Conservation (phyloP, 768 basidiomycete species). For the Lentinula lateritia region DNA sequence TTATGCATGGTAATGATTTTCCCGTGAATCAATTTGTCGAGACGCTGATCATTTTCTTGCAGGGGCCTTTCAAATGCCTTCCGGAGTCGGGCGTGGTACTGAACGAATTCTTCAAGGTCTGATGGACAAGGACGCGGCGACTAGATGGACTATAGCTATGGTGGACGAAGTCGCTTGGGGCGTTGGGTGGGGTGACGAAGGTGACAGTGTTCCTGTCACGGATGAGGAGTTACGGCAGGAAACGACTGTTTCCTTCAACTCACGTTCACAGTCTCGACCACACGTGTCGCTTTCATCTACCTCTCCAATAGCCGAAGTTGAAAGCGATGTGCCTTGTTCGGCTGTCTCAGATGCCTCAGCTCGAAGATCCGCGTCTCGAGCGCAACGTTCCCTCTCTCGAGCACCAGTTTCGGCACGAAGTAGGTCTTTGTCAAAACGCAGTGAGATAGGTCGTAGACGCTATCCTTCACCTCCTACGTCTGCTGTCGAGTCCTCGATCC, state of each 20-base stretch:
- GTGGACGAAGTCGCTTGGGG: conserved; percentile 81
- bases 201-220: conserved; percentile 28
- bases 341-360: conserved; percentile 30
- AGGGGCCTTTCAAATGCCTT: conserved; percentile 63
- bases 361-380: conserved; percentile 34
- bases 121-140: conserved; percentile 53
- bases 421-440: conserved; percentile 26
- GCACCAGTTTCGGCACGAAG: conserved; percentile 29
- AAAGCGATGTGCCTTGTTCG: conserved; percentile 22
- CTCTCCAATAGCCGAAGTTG: conserved; percentile 16
- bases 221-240: conserved; percentile 5
- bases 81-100: conserved; percentile 52
- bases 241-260: conserved; percentile 12
- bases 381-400: conserved; percentile 45
- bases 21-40: neutral
- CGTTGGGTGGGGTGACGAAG: conserved; percentile 62
- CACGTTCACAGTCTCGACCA: conserved; percentile 23
- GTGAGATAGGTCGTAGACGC: conserved; percentile 26
- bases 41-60: neutral
- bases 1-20: conserved; percentile 59
- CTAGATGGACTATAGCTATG: conserved; percentile 76
- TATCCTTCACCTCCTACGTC: conserved; percentile 24
- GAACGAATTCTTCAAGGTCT: conserved; percentile 76
- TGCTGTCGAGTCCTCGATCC: conserved; percentile 16
- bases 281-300: conserved; percentile 11